Base-by-base conservation (phyloP, 345 rosid species). In the Anacardium occidentale region DNA sequence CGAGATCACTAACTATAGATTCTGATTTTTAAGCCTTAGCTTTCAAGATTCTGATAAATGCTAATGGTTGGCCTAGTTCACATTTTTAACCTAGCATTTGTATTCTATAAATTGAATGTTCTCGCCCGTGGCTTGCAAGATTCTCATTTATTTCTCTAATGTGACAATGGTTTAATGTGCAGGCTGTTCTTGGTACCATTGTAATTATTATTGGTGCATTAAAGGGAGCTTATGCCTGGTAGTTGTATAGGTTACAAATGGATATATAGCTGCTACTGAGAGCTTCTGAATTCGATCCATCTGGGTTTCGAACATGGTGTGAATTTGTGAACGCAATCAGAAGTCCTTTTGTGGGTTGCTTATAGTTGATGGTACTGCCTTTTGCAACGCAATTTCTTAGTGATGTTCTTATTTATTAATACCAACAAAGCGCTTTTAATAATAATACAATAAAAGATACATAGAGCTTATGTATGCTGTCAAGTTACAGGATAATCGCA, bases 151-250 rank as follows among this genome's bases (percentile, higher is more conserved):
- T 61, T 62, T 24, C 44, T 24, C 32, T 59, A 3, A 29, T 29
- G 2, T 29, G 32, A 3, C 3, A 3, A 29, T 29, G 20, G 24
- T 10, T 52, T 13, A 62, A 18, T 32, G 37, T 72, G 78, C 96
- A 94, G 98, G 98, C 98, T 11, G 55, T 86, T 76, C 78, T 94
- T 62, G 98, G 85, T 10, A 87, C 94, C 2, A 71, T 94, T 58
- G 97, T 85, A 69, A 75, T 91, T 76, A 58, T 91, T 75, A 70
- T 94, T 50, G 94, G 93, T 58, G 91, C 64, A 70, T 73, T 94
- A n/a, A 88, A 74, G 76, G 89, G 90, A 66, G 78, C 82, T 54
- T 64, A 78, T 5, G 87, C 77, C 3, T 83, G 92, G 90, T 85
- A 70, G 57, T 58, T 82, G 84, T 74, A 80, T 76, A 72, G 78